A percentile compares a stretch with the other conserved stretches of the same genome.
Evolutionary conservation across 1,284 basidiomycete genomes (phyloP).

Genomic region (Porodaedalea pini): DNA sequence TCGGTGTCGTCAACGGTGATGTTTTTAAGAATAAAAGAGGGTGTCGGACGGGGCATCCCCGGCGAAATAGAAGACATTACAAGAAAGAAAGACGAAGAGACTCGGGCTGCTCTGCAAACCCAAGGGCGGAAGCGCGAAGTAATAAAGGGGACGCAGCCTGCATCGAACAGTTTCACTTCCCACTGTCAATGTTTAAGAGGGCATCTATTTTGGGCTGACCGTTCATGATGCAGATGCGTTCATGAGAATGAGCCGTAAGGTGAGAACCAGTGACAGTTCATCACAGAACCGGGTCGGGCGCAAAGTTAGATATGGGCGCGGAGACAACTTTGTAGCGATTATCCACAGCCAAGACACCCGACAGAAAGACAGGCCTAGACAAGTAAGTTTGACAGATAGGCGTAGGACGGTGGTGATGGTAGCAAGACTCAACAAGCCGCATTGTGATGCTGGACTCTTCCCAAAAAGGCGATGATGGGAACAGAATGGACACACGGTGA

Average conservation of each 20-base stretch:
- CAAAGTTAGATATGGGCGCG: constrained; percentile 7
- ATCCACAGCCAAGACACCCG: not conserved
- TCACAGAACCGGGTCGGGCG: constrained; percentile 1
- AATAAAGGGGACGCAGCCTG: constrained; percentile 8
- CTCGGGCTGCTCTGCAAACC: constrained; percentile 20
- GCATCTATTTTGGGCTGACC: constrained; percentile 4
- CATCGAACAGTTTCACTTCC: constrained; percentile 1
- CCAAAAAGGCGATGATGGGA: not conserved
- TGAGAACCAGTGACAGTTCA: constrained; percentile 1
- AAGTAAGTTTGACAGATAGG: not conserved
- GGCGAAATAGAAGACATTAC: constrained; percentile 14
- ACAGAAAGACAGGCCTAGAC: constrained; percentile 2
- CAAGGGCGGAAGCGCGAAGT: constrained; percentile 15
- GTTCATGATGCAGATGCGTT: not conserved
- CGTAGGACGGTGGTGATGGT: not conserved
- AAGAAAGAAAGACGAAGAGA: constrained; percentile 13
- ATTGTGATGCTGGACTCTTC: not conserved
- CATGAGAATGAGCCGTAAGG: not conserved
- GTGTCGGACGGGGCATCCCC: not conserved
- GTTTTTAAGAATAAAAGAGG: constrained; percentile 17
- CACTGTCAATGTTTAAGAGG: constrained; percentile 11
- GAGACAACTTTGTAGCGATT: not conserved
- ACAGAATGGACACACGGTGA: not conserved
- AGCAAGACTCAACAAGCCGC: not conserved
- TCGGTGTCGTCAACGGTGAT: constrained; percentile 20